A percentile compares a stretch with the other conserved stretches of the same genome.
These are phyloP conservation scores for Gracilaria domingensis DNA, from an alignment of 23 red algal species.

Conservation along the genomic window DNA sequence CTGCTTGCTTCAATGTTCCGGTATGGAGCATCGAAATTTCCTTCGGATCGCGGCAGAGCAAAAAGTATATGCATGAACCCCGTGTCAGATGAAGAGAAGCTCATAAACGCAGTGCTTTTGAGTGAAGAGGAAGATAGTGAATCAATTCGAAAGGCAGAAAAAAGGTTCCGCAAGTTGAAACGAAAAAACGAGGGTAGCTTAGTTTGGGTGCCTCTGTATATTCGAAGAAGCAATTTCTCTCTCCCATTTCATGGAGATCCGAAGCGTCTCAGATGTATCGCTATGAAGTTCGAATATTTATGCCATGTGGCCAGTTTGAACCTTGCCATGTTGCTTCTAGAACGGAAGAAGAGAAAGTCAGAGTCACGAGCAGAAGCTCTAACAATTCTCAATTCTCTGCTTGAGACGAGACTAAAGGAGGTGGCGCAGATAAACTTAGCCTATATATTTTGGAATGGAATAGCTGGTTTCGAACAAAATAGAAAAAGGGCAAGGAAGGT, in stretches of 20 bases:
- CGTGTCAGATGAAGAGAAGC: not conserved
- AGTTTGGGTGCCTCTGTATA: not conserved
- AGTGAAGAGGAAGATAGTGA: not conserved
- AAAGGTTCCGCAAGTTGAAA: not conserved
- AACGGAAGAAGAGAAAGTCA: not conserved
- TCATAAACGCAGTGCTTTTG: not conserved
- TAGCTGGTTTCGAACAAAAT: not conserved
- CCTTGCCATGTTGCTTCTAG: not conserved
- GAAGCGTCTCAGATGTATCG: not conserved
- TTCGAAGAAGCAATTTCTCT: not conserved
- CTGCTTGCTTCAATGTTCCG: constrained; percentile 6
- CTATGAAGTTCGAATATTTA: not conserved
- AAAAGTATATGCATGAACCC: not conserved
- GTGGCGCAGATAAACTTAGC: not conserved
- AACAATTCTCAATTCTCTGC: not conserved
- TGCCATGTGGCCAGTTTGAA: not conserved
- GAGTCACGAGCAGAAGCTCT: not conserved
- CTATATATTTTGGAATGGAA: not conserved
- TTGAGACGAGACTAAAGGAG: not conserved
- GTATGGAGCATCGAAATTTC: not conserved
- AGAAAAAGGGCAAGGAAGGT: not conserved
- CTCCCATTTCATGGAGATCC: not conserved
- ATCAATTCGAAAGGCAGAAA: not conserved
- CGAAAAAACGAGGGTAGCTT: not conserved
- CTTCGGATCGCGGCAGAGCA: not conserved